Evolutionary conservation across 129 eudicot species (phyloP).

Genomic region (Flaveria linearis): DNA sequence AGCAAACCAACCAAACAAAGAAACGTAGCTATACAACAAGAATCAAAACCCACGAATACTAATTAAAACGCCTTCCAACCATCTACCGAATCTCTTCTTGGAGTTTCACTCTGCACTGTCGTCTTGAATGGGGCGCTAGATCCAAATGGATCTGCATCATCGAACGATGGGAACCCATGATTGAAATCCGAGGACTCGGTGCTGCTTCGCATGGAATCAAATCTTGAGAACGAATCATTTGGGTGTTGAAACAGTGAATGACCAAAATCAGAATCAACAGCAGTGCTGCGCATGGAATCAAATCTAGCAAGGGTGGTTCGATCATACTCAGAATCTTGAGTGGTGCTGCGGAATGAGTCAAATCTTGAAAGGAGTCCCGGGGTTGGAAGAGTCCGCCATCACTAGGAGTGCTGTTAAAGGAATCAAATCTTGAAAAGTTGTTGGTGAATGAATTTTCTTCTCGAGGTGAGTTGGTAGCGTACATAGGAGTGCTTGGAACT

Average conservation of each 20-base stretch:
- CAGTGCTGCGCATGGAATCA: conserved; percentile 65
- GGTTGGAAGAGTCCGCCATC: conserved; percentile 52
- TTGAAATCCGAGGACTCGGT: conserved; percentile 7
- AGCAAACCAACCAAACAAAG: neutral
- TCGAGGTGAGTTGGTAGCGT: conserved; percentile 49
- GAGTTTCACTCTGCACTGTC: conserved; percentile 26
- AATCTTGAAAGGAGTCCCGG: conserved; percentile 58
- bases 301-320: conserved; percentile 56
- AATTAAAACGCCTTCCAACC: conserved; percentile 38
- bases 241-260: conserved; percentile 53
- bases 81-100: conserved; percentile 35
- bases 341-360: conserved; percentile 66
- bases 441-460: conserved; percentile 61
- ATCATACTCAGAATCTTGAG: conserved; percentile 56
- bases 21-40: conserved; percentile 14
- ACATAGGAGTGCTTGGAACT: conserved; percentile 75
- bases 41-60: conserved; percentile 3
- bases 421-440: conserved; percentile 51
- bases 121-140: conserved; percentile 53
- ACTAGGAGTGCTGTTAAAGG: conserved; percentile 38
- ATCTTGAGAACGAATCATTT: conserved; percentile 54
- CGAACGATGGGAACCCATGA: conserved; percentile 72
- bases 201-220: conserved; percentile 62
- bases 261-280: conserved; percentile 55
- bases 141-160: conserved; percentile 71